A percentile compares a stretch with the other conserved stretches of the same genome.
phyloP scores from a whole-genome alignment of 2,329 filamentous ascomycete species.

The Aaosphaeria pasadenensis region DNA sequence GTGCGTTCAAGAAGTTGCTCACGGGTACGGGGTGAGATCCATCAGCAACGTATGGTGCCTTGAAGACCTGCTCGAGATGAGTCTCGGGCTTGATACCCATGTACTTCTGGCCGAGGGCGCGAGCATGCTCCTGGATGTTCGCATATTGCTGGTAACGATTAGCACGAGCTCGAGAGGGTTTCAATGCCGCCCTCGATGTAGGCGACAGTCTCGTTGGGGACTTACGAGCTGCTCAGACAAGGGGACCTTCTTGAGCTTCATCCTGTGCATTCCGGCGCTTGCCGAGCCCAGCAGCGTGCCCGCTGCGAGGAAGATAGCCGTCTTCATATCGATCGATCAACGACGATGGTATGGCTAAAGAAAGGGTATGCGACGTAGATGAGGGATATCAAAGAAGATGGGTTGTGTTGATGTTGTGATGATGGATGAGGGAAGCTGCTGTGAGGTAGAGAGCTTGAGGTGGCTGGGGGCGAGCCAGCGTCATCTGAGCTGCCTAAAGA shows the following conservation, averaged over 20 bases:
- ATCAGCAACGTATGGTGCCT: constrained; percentile 64
- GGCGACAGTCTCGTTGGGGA: constrained; percentile 26
- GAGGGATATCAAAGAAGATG: too few relatives aligned
- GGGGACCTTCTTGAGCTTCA: constrained; percentile 96
- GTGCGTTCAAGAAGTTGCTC: constrained; percentile 97
- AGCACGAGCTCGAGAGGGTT: constrained; percentile 10
- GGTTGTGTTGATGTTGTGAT: too few relatives aligned
- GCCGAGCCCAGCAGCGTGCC: constrained; percentile 78
- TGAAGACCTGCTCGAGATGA: constrained; percentile 76
- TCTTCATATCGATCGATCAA: constrained; percentile 66
- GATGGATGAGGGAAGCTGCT: too few relatives aligned
- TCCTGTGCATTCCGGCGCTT: constrained; percentile 85
- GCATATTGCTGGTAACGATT: constrained; percentile 60
- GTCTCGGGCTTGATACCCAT: constrained; percentile 72
- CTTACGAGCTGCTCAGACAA: constrained; percentile 87
- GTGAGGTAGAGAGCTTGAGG: too few relatives aligned
- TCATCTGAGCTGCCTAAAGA: too few relatives aligned
- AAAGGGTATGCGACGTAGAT: too few relatives aligned
- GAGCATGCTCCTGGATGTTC: constrained; percentile 77
- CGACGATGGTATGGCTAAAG: too few relatives aligned
- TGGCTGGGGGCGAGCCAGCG: too few relatives aligned
- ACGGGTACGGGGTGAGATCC: constrained; percentile 79
- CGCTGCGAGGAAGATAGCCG: constrained; percentile 72
- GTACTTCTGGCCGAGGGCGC: constrained; percentile 91
- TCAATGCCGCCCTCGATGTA: not conserved